Base-by-base conservation (phyloP, 306 rosid genomes). In the Quercus mongolica region DNA sequence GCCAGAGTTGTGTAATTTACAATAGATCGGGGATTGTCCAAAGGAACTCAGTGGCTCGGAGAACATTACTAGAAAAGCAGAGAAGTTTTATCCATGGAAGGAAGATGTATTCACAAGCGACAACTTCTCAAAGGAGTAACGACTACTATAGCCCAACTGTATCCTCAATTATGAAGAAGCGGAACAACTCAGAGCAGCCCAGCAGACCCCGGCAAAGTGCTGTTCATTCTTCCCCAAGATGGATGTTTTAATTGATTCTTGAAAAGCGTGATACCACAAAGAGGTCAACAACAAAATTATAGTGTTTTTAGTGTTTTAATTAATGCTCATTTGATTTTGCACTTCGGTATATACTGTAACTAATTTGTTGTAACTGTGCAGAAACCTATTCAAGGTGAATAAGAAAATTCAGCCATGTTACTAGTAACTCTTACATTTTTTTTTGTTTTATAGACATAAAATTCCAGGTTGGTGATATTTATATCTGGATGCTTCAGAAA, bases 71-170 rank as follows among this genome's bases (percentile, higher is more conserved):
- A 38, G 99, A 96, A 72, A 92, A 88, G 69, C 99, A 91, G 74
- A 89, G 94, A 76, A 90, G 96, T 82, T 90, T 80, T 85, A 85
- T 85, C 81, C 90, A 89, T 80, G 99, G 96, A 71, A 93, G 90
- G 84, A 94, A 90, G 75, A 76, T 89, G 91, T 85, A 93, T 81
- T 96, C 99, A 44, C 98, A 90, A 80, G 99, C 96, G 12, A 93
- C 94, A 59, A 88, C 92, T 59, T 93, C 98, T 35, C 97, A 93
- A 63, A 85, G 94, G 89, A 96, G 99, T 82, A 93, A 96, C 41
- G 99, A 96, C 82, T 96, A 83, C 79, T 96, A 80, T 81, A 87
- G 98, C 83, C 99, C 99, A 55, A 96, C 99, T 2, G 97, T 93
- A 20, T 86, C 99, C 20, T 96, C 99, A 6, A 88, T 90, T 89